Percentiles rank a stretch among this genome's conserved stretches.
Conservation (phyloP, 2,329 filamentous ascomycete species). For the Microcyclospora pomicola region DNA sequence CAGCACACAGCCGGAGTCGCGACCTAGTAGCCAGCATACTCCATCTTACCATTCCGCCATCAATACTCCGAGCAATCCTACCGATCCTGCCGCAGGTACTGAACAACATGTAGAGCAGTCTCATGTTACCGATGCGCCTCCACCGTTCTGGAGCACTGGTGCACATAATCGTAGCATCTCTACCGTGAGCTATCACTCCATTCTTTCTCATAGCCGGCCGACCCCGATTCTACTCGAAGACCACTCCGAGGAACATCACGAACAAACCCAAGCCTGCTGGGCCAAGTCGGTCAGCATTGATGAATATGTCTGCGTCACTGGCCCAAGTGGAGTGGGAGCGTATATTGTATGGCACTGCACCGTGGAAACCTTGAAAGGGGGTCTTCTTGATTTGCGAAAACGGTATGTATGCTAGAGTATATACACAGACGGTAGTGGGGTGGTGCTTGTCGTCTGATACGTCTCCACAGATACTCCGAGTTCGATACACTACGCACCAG, state of each 20-base stretch:
- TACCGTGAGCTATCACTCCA: constrained; percentile 20
- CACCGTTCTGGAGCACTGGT: constrained; percentile 30
- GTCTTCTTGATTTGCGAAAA: constrained; percentile 29
- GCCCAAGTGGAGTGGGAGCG: constrained; percentile 53
- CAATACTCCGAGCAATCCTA: too few relatives aligned
- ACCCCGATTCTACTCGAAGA: constrained; percentile 48
- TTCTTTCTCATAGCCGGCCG: constrained; percentile 20
- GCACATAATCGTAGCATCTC: constrained; percentile 27
- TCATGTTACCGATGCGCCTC: constrained; percentile 22
- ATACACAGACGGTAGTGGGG: background rate
- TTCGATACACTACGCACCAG: constrained; percentile 70
- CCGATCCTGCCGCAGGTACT: background rate
- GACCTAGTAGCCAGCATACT: too few relatives aligned
- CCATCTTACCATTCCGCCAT: too few relatives aligned
- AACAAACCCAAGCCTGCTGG: constrained; percentile 46
- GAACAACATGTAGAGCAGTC: background rate
- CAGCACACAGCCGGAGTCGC: too few relatives aligned
- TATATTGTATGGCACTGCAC: constrained; percentile 92
- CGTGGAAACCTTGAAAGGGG: constrained; percentile 66
- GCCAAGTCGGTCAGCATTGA: constrained; percentile 48
- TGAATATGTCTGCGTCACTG: constrained; percentile 48
- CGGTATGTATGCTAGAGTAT: constrained; percentile 28
- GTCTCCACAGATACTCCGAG: constrained; percentile 61
- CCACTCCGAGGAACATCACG: constrained; percentile 45
- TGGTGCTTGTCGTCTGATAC: background rate